These are phyloP conservation scores for Platismatia glauca DNA, from an alignment of 495 filamentous ascomycete species.

Conservation along the genomic window DNA sequence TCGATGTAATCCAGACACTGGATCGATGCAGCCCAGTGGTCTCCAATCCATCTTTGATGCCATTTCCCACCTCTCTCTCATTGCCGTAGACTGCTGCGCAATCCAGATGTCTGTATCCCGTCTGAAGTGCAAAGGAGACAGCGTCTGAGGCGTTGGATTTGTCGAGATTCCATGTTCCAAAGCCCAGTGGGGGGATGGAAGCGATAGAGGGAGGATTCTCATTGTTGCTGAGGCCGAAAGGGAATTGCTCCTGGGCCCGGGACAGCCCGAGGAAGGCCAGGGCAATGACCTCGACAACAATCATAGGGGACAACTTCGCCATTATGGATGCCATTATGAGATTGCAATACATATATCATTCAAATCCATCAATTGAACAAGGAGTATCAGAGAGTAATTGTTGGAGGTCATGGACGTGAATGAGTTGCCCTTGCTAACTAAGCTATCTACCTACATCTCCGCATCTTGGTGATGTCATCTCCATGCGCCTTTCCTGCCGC, in stretches of 20 bases:
- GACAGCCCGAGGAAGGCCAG: constrained; percentile 3
- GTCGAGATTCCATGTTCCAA: constrained; percentile 40
- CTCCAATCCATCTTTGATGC: constrained; percentile 38
- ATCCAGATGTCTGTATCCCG: constrained; percentile 64
- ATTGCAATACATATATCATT: no score
- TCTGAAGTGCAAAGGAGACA: constrained; percentile 46
- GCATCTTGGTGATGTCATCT: not conserved
- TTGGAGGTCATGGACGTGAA: no score
- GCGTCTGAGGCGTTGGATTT: constrained; percentile 30
- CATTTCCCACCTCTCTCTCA: constrained; percentile 51
- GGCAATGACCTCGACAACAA: no score
- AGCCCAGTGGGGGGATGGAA: constrained; percentile 40
- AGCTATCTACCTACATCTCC: not conserved
- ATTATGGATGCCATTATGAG: not conserved
- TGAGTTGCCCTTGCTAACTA: no score
- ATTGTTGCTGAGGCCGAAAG: not conserved
- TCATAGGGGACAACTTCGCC: not conserved
- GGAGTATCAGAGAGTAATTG: no score
- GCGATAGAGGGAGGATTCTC: constrained; percentile 26
- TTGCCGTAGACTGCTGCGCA: constrained; percentile 63
- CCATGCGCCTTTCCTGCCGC: no score
- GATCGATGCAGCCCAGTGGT: constrained; percentile 48
- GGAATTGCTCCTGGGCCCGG: constrained; percentile 10
- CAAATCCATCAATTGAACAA: not conserved
- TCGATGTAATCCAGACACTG: constrained; percentile 66